Evolutionary conservation across 306 rosid genomes (phyloP).

Genomic region (Macrotyloma uniflorum): DNA sequence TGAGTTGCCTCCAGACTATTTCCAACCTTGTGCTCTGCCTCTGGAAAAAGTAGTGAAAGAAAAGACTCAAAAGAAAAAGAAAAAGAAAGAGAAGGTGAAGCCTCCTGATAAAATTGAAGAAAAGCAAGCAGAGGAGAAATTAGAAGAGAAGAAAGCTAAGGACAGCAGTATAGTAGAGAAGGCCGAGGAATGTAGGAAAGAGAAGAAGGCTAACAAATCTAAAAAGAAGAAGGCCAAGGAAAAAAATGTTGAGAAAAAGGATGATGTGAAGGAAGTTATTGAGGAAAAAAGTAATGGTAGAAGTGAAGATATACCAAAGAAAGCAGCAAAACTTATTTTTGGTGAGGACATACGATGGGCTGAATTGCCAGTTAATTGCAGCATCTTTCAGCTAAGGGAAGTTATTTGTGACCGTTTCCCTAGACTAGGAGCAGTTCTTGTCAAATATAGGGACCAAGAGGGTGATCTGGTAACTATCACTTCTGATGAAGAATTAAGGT

Average conservation of each 20-base stretch:
- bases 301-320: conserved; percentile 58
- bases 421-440: conserved; percentile 64
- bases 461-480: conserved; percentile 92
- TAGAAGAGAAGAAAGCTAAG: conserved; percentile 38
- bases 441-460: conserved; percentile 87
- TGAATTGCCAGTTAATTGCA: conserved; percentile 72
- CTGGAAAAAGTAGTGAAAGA: conserved; percentile 47
- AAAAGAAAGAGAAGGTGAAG: conserved; percentile 50
- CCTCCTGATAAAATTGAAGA: conserved; percentile 30
- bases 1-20: conserved; percentile 80
- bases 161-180: background rate
- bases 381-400: conserved; percentile 73
- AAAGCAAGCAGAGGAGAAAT: conserved; percentile 33
- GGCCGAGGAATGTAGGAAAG: background rate
- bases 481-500: conserved; percentile 72
- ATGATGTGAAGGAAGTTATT: conserved; percentile 67
- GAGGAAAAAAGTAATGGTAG: conserved; percentile 53
- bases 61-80: conserved; percentile 68
- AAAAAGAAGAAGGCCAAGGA: conserved; percentile 57
- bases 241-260: conserved; percentile 53
- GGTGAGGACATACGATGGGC: conserved; percentile 94
- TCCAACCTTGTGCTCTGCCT: conserved; percentile 49
- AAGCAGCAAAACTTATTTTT: conserved; percentile 70
- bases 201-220: conserved; percentile 33
- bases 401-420: conserved; percentile 70